Percentiles rank a stretch among this genome's conserved stretches.
These are phyloP conservation scores for Lotus japonicus DNA, from an alignment of 306 rosid species.

Conservation along the genomic window DNA sequence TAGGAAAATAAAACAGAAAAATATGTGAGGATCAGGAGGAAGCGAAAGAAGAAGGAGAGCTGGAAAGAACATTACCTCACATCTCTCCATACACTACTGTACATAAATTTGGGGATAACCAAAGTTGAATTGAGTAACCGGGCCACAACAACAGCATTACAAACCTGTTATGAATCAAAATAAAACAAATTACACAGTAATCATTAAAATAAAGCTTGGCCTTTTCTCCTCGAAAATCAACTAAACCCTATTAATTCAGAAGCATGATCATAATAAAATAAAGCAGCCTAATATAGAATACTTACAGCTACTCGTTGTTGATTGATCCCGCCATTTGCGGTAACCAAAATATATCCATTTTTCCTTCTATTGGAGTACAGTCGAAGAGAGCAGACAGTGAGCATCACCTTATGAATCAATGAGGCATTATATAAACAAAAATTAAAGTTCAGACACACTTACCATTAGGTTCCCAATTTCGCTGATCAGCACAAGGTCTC, in stretches of 20 bases:
- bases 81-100: constrained; percentile 94
- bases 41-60: constrained; percentile 8
- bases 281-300: constrained; percentile 20
- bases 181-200: not conserved
- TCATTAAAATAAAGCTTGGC: not conserved
- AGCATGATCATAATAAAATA: not conserved
- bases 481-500: constrained; percentile 86
- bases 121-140: constrained; percentile 74
- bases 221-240: not conserved
- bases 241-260: not conserved
- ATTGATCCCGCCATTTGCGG: constrained; percentile 98
- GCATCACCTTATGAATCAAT: constrained; percentile 15
- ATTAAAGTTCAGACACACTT: constrained; percentile 8
- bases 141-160: constrained; percentile 85
- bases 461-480: constrained; percentile 78
- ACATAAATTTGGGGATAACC: constrained; percentile 84
- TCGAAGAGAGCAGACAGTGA: constrained; percentile 24
- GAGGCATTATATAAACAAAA: not conserved
- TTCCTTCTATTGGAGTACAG: constrained; percentile 50
- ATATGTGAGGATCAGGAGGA: not conserved
- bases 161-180: constrained; percentile 59
- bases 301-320: constrained; percentile 97
- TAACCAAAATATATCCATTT: constrained; percentile 82
- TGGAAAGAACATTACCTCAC: constrained; percentile 54
- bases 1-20: not conserved